phyloP scores from a whole-genome alignment of 2,329 filamentous ascomycete species.

The Sporothrix brasiliensis region DNA sequence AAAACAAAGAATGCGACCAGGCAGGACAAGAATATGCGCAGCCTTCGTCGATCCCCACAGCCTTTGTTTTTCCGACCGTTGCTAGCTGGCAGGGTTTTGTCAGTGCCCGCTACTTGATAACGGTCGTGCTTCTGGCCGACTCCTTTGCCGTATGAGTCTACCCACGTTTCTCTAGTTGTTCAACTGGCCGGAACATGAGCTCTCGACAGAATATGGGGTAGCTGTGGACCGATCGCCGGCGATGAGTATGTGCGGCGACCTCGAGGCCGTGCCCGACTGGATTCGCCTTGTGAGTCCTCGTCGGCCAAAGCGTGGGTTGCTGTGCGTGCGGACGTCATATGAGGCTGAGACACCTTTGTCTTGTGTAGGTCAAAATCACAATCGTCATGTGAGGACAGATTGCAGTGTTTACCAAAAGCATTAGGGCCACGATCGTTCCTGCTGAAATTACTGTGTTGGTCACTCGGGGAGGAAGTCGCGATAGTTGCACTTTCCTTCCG shows the following conservation, averaged over 20 bases:
- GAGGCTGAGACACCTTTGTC: neutral
- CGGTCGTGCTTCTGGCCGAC: neutral
- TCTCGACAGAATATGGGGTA: neutral
- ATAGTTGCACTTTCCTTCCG: neutral
- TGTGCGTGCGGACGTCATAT: neutral
- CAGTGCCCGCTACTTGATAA: neutral
- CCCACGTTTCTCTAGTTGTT: neutral
- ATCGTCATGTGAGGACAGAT: neutral
- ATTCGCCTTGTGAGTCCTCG: neutral
- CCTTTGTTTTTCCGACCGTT: too few relatives aligned
- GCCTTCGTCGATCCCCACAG: neutral
- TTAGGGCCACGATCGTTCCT: neutral
- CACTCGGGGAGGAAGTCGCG: neutral
- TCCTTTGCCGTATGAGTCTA: slow-evolving; percentile 7
- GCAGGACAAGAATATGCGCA: neutral
- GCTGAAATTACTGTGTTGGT: neutral
- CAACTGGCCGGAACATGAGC: neutral
- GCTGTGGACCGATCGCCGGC: neutral
- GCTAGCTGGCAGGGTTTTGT: neutral
- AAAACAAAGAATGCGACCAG: neutral
- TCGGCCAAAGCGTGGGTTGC: neutral
- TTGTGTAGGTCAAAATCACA: neutral
- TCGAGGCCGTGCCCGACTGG: neutral
- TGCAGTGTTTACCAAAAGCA: neutral
- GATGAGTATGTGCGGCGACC: slow-evolving; percentile 6